phyloP scores from a whole-genome alignment of 768 basidiomycete species.

The Naganishia onofrii region DNA sequence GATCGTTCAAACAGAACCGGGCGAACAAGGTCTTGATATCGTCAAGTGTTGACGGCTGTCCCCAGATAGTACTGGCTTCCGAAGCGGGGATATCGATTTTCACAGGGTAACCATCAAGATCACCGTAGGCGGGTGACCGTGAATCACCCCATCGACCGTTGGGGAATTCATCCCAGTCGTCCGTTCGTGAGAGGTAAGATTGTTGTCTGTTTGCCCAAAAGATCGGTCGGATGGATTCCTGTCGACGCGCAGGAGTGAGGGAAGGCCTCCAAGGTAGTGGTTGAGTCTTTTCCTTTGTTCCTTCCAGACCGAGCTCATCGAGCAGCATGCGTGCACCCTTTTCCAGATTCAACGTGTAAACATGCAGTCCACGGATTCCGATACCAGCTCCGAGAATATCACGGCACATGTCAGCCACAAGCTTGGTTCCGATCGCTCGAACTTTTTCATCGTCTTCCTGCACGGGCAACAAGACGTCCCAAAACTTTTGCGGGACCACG shows the following conservation, averaged over 20 bases:
- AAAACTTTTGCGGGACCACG: slow-evolving; percentile 69
- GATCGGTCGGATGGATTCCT: slow-evolving; percentile 92
- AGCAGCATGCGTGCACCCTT: slow-evolving; percentile 92
- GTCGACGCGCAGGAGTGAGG: slow-evolving; percentile 84
- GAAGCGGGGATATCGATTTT: slow-evolving; percentile 77
- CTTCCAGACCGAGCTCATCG: slow-evolving; percentile 74
- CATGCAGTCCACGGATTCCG: slow-evolving; percentile 84
- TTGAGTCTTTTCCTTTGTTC: slow-evolving; percentile 71
- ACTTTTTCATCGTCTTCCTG: slow-evolving; percentile 93
- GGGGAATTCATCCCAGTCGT: slow-evolving; percentile 99
- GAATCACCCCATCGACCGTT: slow-evolving; percentile 98
- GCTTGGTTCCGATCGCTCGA: slow-evolving; percentile 82
- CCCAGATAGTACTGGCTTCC: slow-evolving; percentile 49
- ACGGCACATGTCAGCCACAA: slow-evolving; percentile 91
- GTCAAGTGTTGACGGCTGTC: slow-evolving; percentile 35
- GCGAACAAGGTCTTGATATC: slow-evolving; percentile 50
- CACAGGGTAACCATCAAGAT: slow-evolving; percentile 93
- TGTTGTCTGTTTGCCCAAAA: slow-evolving; percentile 98
- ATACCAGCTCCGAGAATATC: slow-evolving; percentile 72
- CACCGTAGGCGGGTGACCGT: slow-evolving; percentile 94
- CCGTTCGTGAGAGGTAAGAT: slow-evolving; percentile 91
- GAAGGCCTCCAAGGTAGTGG: slow-evolving; percentile 98
- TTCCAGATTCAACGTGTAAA: slow-evolving; percentile 97
- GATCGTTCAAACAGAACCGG: slow-evolving; percentile 50
- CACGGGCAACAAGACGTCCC: slow-evolving; percentile 76